Base-by-base conservation (phyloP, 1,284 basidiomycete species). In the Pisolithus thermaeus region DNA sequence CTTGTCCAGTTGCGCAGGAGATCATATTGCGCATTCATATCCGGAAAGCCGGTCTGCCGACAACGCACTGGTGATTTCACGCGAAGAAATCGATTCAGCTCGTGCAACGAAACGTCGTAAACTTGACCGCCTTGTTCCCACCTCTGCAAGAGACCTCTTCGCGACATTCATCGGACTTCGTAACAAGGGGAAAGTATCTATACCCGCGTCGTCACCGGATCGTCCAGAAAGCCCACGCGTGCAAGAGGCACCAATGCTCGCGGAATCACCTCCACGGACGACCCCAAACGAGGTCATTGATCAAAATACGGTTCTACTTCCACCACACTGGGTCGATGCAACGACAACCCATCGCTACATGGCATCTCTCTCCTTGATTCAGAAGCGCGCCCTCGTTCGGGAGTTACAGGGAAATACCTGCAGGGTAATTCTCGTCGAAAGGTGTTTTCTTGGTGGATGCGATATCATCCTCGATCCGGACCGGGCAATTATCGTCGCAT, bases 291-390 rank as follows among this genome's bases (percentile, higher is more conserved):
- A 77, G 30, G 58, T 84, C 18, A 63, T 74, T 46, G 77, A 83
- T 59, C 56, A 60, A 35, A 71, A 72, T 51, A 86, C 81, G 2
- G 62, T 84, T 20, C 59, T 60, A 16, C 66, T 81, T 38, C 75
- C 78, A 6, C 59, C 63, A 4, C 47, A 57, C 16, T 65, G 65
- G 64, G 50, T 54, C n/a, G 58, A 52, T 36, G 71, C 77, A 8
- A 48, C 53, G 8, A 64, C 59, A n/a, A 49, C 61, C n/a, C 84
- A 88, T 63, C 75, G 72, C 25, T 90, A 88, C 59, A 71, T 90
- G 63, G 78, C 79, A 16, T 88, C 84, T 16, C 62, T 88, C 51
- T 70, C 79, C 25, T 55, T 87, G n/a, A 69, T 88, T 4, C 85
- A 89, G 62, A 83, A 82, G 58, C 79, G 78, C 47, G 71, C 70